A percentile compares a stretch with the other conserved stretches of the same genome.
Evolutionary conservation across 2,329 filamentous ascomycete genomes (phyloP).

Genomic region (Albifimbria verrucaria): DNA sequence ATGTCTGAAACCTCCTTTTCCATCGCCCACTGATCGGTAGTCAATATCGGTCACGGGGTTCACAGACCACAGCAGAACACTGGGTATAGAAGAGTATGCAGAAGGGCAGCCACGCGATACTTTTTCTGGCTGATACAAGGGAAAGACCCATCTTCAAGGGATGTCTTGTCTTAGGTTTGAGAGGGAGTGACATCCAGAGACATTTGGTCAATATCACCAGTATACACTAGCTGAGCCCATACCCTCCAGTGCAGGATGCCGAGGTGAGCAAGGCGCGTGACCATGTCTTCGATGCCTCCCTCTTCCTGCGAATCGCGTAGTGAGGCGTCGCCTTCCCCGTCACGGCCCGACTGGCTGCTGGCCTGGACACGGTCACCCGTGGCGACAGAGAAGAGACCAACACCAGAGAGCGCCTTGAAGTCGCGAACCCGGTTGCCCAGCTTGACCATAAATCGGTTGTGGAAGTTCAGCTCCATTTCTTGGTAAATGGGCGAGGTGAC

Average conservation of each 20-base stretch:
- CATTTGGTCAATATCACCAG: slow-evolving; percentile 36
- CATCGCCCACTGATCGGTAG: too few species aligned
- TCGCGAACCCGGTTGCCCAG: slow-evolving; percentile 48
- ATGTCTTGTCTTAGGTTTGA: slow-evolving; percentile 12
- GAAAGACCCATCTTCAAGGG: not conserved
- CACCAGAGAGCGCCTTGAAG: slow-evolving; percentile 49
- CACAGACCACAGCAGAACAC: too few species aligned
- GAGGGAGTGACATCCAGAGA: slow-evolving; percentile 22
- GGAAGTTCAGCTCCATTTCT: slow-evolving; percentile 48
- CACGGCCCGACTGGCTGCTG: slow-evolving; percentile 25
- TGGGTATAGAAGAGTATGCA: too few species aligned
- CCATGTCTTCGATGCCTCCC: slow-evolving; percentile 61
- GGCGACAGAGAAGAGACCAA: slow-evolving; percentile 52
- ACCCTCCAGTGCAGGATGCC: slow-evolving; percentile 86
- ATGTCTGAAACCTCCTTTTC: too few species aligned
- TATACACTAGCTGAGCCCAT: slow-evolving; percentile 75
- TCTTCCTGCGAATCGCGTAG: slow-evolving; percentile 47
- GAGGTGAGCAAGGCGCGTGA: slow-evolving; percentile 77
- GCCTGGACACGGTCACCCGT: slow-evolving; percentile 47
- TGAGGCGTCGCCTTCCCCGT: slow-evolving; percentile 29
- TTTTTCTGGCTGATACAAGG: too few species aligned
- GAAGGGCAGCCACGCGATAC: too few species aligned
- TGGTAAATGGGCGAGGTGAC: slow-evolving; percentile 41
- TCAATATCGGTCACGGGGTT: too few species aligned
- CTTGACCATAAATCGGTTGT: slow-evolving; percentile 44